Evolutionary conservation across 2,329 filamentous ascomycete genomes (phyloP).

Genomic region (Arthroderma sp.): DNA sequence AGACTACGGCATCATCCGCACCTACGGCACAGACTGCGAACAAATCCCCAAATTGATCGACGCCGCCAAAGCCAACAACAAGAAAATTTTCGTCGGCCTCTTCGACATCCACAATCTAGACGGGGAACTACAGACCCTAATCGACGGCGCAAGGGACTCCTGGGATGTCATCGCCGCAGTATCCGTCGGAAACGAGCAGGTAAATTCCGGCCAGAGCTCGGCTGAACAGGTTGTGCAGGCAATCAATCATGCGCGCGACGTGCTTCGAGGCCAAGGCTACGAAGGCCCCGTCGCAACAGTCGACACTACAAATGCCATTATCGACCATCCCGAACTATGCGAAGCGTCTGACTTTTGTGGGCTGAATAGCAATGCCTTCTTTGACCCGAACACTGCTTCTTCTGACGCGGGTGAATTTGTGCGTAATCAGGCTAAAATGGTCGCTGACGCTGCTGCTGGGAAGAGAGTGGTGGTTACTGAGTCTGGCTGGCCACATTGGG

Average conservation of each 20-base stretch:
- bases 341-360: slow-evolving; percentile 63
- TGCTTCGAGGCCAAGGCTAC: slow-evolving; percentile 52
- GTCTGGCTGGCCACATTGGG: slow-evolving; percentile 69
- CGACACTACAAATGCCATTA: slow-evolving; percentile 61
- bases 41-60: slow-evolving; percentile 51
- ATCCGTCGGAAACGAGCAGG: slow-evolving; percentile 67
- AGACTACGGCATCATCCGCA: slow-evolving; percentile 52
- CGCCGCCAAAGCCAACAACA: slow-evolving; percentile 49
- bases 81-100: slow-evolving; percentile 64
- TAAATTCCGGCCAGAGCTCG: slow-evolving; percentile 49
- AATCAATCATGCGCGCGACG: slow-evolving; percentile 43
- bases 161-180: slow-evolving; percentile 61
- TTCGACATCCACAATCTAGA: slow-evolving; percentile 49
- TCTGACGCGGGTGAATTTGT: slow-evolving; percentile 56
- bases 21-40: slow-evolving; percentile 71
- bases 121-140: slow-evolving; percentile 48
- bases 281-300: slow-evolving; percentile 62
- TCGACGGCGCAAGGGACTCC: slow-evolving; percentile 45
- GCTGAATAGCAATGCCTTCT: slow-evolving; percentile 74
- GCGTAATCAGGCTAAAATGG: slow-evolving; percentile 37
- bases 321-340: slow-evolving; percentile 56
- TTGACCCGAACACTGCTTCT: slow-evolving; percentile 50
- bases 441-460: slow-evolving; percentile 35
- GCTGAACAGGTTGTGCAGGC: slow-evolving; percentile 42
- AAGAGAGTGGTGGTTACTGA: slow-evolving; percentile 65